Percentiles rank a stretch among this genome's conserved stretches.
Conservation (phyloP, 208 protist genomes). For the Hexamita inflata region DNA sequence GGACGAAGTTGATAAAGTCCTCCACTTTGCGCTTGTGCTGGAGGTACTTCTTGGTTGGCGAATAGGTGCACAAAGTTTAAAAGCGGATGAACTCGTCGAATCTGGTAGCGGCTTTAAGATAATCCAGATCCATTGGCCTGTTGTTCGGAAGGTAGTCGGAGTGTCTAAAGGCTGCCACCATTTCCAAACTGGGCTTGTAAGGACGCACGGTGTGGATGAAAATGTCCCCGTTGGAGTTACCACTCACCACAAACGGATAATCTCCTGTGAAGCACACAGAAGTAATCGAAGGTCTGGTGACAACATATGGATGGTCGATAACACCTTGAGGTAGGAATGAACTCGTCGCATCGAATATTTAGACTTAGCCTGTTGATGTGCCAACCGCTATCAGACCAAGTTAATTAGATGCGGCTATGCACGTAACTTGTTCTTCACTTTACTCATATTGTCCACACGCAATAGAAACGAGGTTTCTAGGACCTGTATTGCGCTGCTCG, state of each 20-base stretch:
- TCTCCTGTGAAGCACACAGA: background rate
- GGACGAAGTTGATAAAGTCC: no score
- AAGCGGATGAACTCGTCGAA: no score
- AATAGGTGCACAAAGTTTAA: no score
- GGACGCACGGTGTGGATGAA: conserved; percentile 15
- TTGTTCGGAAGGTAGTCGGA: background rate
- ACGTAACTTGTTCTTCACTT: background rate
- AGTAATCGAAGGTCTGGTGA: background rate
- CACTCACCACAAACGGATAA: background rate
- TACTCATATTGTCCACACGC: background rate
- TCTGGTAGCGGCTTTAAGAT: no score
- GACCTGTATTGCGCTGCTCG: background rate
- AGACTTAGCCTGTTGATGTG: background rate
- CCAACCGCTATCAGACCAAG: conserved; percentile 5
- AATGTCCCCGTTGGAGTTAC: background rate
- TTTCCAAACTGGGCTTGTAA: background rate
- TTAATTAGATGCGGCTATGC: background rate
- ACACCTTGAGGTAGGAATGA: background rate
- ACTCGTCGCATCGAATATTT: background rate
- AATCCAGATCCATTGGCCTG: background rate
- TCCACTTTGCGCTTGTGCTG: no score
- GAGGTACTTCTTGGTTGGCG: no score
- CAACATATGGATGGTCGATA: background rate
- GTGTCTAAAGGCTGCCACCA: background rate
- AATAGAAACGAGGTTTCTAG: background rate